Base-by-base conservation (phyloP, 352 stramenopile species). In the Blastocystis sp. region DNA sequence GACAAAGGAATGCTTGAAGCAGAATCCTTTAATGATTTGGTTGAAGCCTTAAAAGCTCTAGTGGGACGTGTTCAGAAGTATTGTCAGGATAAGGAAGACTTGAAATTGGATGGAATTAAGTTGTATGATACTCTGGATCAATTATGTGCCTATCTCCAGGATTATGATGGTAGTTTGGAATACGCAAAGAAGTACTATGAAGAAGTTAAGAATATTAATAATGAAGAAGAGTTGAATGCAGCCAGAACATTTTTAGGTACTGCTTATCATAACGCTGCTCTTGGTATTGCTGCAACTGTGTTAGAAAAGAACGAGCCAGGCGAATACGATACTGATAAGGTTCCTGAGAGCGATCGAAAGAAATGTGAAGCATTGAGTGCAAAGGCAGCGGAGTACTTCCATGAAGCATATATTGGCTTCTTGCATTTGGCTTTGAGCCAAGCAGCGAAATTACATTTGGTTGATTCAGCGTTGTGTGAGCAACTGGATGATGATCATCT, bases 401-500 rank as follows among this genome's bases (percentile, higher is more conserved):
- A 84, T 42, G 44, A 84, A 30, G 54, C 73, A 15, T 84, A 84
- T 30, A 84, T 84, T 54, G n/a, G 27, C 1, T 40, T 66, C 37
- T 22, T 66, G 22, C 57, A 66, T 33, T 35, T 84, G 7, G 73
- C 73, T n/a, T 53, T 84, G 27, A 30, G 48, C 1, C 15, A 30
- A 44, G 73, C 73, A 33, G 48, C 51, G 51, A 30, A 58, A 35
- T 27, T 84, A 42, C 22, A 42, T 6, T 17, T 84, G 9, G 73
- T 84, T n/a, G 53, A 84, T 11, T 11, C 3, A 2, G 33, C 19
- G 64, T 42, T 84, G 44, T 30, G 15, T 22, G 53, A 58, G 7
- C 24, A 66, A 40, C 13, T 84, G 56, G 73, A 84, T 19, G 73
- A 84, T 30, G 73, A 84, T 0, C 48, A 84, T 51, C 24, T 84